Base-by-base conservation (phyloP, 2,329 filamentous ascomycete species). In the Hymenoscyphus occultus region DNA sequence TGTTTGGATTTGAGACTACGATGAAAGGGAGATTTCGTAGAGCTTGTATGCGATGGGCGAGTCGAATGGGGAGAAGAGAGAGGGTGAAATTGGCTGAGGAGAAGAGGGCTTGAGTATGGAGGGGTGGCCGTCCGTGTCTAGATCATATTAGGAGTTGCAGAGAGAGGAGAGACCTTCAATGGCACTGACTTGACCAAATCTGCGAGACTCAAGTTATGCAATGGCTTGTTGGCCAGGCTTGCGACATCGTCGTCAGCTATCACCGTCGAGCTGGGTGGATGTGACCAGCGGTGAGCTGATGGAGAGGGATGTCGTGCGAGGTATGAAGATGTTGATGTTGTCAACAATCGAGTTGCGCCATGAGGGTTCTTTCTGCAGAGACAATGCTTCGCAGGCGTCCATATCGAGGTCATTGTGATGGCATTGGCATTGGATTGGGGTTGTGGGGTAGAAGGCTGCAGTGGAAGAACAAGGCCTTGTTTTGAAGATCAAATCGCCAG, bases 1-100 rank as follows among this genome's bases (percentile, higher is more conserved):
- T 93, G 76, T 97, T 92, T 0, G 93, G 92, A 76, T 99, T 98
- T n/a, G 94, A 93, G 32, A 99, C 95, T 63, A 99, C 94, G 69
- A 99, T 98, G 78, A 94, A 99, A 0, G 95, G 95, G 9, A 99
- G 86, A 76, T 96, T 97, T 69, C 93, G 90, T 19, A 99, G 83
- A 56, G 93, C 92, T 77, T 97, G 91, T 69, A 99, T 96, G 64
- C 95, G 92, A 76, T 96, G 92, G 32, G 95, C 95, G 32, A 99
- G 88, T 45, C 95, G 92, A 60, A 95, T 91, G 14, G 95, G 95
- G 10, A 98, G 88, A 62, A 97, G 90, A 35, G 90, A 91, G 70
- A 98, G 89, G 13, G 95, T 96, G 80, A 98, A 98, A 80, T 97
- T 97, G 68, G 95, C 95, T 1, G 93, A 97, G 45, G 90, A 87